Evolutionary conservation across 495 filamentous ascomycete species (phyloP), one percentile per base, ranked within the genome.

Genomic region (Margaritispora aquatica): DNA sequence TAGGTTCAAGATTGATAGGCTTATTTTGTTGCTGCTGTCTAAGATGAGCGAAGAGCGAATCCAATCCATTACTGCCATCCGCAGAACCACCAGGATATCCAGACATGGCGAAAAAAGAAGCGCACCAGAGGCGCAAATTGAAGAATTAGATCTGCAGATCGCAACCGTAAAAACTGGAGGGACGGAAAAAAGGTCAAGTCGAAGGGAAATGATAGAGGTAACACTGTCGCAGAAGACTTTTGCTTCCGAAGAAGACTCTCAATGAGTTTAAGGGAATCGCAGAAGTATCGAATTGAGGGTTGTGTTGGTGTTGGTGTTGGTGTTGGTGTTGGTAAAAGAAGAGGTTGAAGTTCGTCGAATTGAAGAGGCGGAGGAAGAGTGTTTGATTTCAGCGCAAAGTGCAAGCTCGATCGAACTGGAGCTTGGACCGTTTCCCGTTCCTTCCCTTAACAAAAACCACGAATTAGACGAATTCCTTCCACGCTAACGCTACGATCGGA

Each of bases 21-120:
- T 58, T 55, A 19, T 62, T 54, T 56, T 65, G 59, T 38, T 70
- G 55, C 51, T 59, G 50, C 34, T 70, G 55, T 49, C 65, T 62
- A 51, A 71, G 57, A 50, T 67, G 66, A 51, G 68, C 70, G 48
- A 69, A 69, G 17, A 68, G 61, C 41, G 47, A 59, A 55, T 70
- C 61, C 51, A 70, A 60, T 46, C 59, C 56, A 54, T 62, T 65
- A 44, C 38, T 44, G 51, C 65, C 64, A 46, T 63, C 64, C n/a
- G 41, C 54, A 29, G 66, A 60, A 44, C 47, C 58, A 47, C 38
- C 26, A 57, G 62, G 54, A 63, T 65, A 68, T 63, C 65, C 65
- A 65, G 65, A 64, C 65, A 68, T 68, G 54, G 59, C 29, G 54
- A 56, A 46, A 63, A 58, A 44, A n/a, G 48, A 55, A 55, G 62